Evolutionary conservation across 331 rosid genomes (phyloP).

Genomic region (Dryas integrifolia): DNA sequence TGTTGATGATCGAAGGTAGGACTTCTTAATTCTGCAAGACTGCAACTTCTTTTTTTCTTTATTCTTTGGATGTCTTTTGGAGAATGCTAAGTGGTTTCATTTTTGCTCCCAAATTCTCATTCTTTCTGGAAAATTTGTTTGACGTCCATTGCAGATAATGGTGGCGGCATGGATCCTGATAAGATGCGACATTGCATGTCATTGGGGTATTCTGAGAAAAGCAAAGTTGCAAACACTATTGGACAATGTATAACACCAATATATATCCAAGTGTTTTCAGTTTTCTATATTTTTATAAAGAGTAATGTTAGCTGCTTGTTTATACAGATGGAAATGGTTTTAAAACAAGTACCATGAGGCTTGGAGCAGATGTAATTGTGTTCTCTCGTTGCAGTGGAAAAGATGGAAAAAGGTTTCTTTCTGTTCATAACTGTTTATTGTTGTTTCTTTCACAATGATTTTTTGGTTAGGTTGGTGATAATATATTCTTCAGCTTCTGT

Average conservation of each 20-base stretch:
- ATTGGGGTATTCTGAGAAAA: slow-evolving; percentile 81
- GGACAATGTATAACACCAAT: slow-evolving; percentile 64
- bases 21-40: neutral
- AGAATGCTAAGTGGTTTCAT: neutral
- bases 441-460: neutral
- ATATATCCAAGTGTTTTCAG: slow-evolving; percentile 9
- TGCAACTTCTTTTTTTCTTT: neutral
- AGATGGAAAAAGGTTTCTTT: slow-evolving; percentile 59
- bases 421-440: slow-evolving; percentile 5
- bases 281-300: slow-evolving; percentile 5
- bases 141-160: slow-evolving; percentile 68
- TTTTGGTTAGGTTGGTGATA: neutral
- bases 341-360: slow-evolving; percentile 97
- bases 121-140: slow-evolving; percentile 9
- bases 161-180: slow-evolving; percentile 98
- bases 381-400: slow-evolving; percentile 73
- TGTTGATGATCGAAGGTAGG: slow-evolving; percentile 83
- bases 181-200: slow-evolving; percentile 99
- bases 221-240: slow-evolving; percentile 85
- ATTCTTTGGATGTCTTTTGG: neutral
- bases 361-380: slow-evolving; percentile 95
- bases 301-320: slow-evolving; percentile 33
- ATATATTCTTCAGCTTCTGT: slow-evolving; percentile 11
- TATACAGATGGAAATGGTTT: slow-evolving; percentile 95
- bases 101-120: neutral